Base-by-base conservation (phyloP, 768 basidiomycete species). In the Pleurotus sapidus region DNA sequence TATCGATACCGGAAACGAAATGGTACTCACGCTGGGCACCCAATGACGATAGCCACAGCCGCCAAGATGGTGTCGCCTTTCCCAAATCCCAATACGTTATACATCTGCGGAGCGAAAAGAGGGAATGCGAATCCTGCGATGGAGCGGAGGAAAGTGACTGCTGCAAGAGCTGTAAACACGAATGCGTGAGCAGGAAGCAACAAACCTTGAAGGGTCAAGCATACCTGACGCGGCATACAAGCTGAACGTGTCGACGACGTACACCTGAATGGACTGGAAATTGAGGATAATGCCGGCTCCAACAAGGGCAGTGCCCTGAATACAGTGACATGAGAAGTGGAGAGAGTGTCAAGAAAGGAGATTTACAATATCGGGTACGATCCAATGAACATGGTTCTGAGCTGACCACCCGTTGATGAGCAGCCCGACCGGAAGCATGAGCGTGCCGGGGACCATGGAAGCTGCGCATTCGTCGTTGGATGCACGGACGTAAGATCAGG, bases 81-180 rank as follows among this genome's bases (percentile, higher is more conserved):
- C 0, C 89, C 90, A 56, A 86, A 87, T 3, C 88, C 90, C 0
- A 91, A 72, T 12, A 73, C 71, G 1, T 73, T 67, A 68, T 81
- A 91, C 83, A 91, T 87, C 38, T 79, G 73, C 17, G 86, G 84
- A 3, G 84, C 87, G 61, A 92, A 92, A n/a, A 92, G 70, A 2
- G 90, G 91, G 65, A 93, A 91, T 1, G 79, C 84, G 54, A 89
- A 91, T 0, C 90, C 90, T 1, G 83, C 81, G 0, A 89, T 55
- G 0, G 86, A 83, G 23, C 90, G 83, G 12, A 90, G 66, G 65
- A 69, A 86, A 0, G 84, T 72, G 17, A 83, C 82, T 0, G 88
- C 87, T 0, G 88, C 88, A 8, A 92, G 70, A 2, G 88, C 86
- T 82, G 49, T 46, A 48, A 20, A 58, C 47, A 34, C 30, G 3